A percentile compares a stretch with the other conserved stretches of the same genome.
Evolutionary conservation across 2,329 filamentous ascomycete species (phyloP).

Genomic region (Byssoonygena ceratinophila): DNA sequence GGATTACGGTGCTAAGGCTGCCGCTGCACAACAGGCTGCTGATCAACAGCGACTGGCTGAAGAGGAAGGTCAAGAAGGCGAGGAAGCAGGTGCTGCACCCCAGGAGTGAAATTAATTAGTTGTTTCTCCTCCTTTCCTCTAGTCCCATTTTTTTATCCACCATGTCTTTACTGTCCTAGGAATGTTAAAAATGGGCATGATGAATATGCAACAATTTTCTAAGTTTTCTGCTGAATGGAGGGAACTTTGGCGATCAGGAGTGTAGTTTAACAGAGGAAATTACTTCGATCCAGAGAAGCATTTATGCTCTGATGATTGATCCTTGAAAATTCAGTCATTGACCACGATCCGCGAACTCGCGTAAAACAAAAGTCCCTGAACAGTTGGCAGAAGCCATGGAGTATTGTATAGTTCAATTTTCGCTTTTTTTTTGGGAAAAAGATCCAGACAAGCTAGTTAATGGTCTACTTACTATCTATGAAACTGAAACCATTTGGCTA

Average conservation of each 20-base stretch:
- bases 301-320: slow-evolving; percentile 2
- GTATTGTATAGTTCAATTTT: too few species aligned
- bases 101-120: slow-evolving; percentile 35
- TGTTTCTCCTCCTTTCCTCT: slow-evolving; percentile 11
- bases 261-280: slow-evolving; percentile 10
- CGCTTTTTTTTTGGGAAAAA: neutral
- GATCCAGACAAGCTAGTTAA: neutral
- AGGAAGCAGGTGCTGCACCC: slow-evolving; percentile 35
- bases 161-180: neutral
- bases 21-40: slow-evolving; percentile 48
- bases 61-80: slow-evolving; percentile 34
- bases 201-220: slow-evolving; percentile 8
- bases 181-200: slow-evolving; percentile 11
- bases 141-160: slow-evolving; percentile 4
- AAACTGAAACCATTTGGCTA: neutral
- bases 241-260: slow-evolving; percentile 11
- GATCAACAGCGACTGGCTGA: slow-evolving; percentile 49
- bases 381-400: too few species aligned
- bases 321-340: neutral
- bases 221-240: slow-evolving; percentile 8
- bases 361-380: too few species aligned
- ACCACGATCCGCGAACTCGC: too few species aligned
- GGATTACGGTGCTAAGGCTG: slow-evolving; percentile 94
- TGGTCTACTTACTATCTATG: neutral
- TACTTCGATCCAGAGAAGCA: slow-evolving; percentile 4